These are phyloP conservation scores for Tulasnella sp. DNA, from an alignment of 768 basidiomycete species.

Conservation along the genomic window DNA sequence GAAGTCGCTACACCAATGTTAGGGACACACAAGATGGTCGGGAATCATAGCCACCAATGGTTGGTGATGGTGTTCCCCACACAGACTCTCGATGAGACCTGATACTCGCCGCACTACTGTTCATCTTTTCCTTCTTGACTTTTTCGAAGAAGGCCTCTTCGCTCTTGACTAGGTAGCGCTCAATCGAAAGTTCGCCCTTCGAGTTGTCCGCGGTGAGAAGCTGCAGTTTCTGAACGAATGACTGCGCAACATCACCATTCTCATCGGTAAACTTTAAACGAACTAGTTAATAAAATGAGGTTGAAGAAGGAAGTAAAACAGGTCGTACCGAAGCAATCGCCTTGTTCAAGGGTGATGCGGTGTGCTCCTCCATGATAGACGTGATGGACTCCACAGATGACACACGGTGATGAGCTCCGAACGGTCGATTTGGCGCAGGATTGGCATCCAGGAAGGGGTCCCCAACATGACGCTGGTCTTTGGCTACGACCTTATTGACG, in stretches of 20 bases:
- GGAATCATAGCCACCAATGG: slow-evolving; percentile 40
- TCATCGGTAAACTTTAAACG: slow-evolving; percentile 72
- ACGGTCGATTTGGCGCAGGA: slow-evolving; percentile 54
- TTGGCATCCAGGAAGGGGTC: slow-evolving; percentile 73
- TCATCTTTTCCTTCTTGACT: slow-evolving; percentile 75
- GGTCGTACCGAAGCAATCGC: slow-evolving; percentile 69
- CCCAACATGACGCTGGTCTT: slow-evolving; percentile 62
- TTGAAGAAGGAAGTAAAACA: not conserved
- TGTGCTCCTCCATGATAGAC: slow-evolving; percentile 84
- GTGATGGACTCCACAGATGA: slow-evolving; percentile 87
- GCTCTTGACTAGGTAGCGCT: slow-evolving; percentile 79
- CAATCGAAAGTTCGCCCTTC: slow-evolving; percentile 83
- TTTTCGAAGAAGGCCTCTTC: slow-evolving; percentile 90
- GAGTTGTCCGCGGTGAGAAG: slow-evolving; percentile 73
- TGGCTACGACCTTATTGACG: slow-evolving; percentile 73
- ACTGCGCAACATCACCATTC: slow-evolving; percentile 81
- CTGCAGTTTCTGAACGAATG: slow-evolving; percentile 80
- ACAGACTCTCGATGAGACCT: slow-evolving; percentile 68
- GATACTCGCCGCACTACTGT: slow-evolving; percentile 63
- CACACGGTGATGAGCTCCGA: slow-evolving; percentile 66
- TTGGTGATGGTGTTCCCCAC: slow-evolving; percentile 53
- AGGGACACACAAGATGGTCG: slow-evolving; percentile 59
- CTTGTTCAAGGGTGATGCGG: slow-evolving; percentile 84
- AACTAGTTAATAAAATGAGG: slow-evolving; percentile 9
- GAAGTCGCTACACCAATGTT: not conserved